phyloP scores from a whole-genome alignment of 2,329 filamentous ascomycete species.

The Lachnellula occidentalis region DNA sequence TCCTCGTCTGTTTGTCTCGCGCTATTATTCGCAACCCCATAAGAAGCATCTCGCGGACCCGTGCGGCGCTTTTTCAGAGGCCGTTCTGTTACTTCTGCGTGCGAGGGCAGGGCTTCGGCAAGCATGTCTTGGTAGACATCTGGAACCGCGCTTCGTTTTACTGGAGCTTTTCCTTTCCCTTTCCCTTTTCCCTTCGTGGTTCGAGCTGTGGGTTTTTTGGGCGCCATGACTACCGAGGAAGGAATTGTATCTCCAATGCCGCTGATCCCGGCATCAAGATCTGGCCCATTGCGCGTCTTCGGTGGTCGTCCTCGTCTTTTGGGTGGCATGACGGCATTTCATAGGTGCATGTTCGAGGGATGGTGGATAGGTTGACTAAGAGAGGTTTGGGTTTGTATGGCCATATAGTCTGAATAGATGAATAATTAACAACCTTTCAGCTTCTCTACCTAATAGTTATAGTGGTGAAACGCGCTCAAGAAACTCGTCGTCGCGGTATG shows the following conservation, averaged over 20 bases:
- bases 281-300: not conserved
- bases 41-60: constrained; percentile 9
- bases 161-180: constrained; percentile 14
- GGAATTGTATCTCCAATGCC: not conserved
- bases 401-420: not conserved
- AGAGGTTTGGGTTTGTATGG: not conserved
- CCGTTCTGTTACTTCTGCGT: constrained; percentile 28
- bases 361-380: not conserved
- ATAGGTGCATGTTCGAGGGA: not conserved
- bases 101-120: constrained; percentile 33
- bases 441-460: not conserved
- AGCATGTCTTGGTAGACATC: constrained; percentile 42
- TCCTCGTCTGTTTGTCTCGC: constrained; percentile 10
- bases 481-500: no score
- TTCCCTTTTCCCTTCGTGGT: constrained; percentile 14
- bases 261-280: not conserved
- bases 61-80: constrained; percentile 34
- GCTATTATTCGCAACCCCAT: constrained; percentile 10
- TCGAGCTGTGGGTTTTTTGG: constrained; percentile 6
- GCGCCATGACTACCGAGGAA: constrained; percentile 3
- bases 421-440: not conserved
- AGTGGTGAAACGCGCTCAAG: not conserved
- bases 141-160: constrained; percentile 28
- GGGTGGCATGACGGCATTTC: constrained; percentile 13
- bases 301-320: constrained; percentile 10